These are phyloP conservation scores for Chaetomiaceae sp. DNA, from an alignment of 2,329 filamentous ascomycete genomes.

Conservation along the genomic window DNA sequence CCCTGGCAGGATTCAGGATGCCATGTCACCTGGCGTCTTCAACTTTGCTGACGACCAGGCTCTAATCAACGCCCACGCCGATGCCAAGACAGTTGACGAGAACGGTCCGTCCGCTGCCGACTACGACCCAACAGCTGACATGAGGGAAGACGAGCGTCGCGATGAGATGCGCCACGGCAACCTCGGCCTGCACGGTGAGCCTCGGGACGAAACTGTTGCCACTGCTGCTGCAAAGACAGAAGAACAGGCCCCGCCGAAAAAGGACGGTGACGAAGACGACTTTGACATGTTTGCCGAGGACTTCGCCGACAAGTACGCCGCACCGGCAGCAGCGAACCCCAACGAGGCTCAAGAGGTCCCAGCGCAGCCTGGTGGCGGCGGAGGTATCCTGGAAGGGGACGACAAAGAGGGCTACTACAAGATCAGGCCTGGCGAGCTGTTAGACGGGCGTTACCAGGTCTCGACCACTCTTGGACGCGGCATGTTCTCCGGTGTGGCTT, in stretches of 20 bases:
- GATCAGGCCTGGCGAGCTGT: conserved; percentile 81
- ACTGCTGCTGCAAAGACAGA: conserved; percentile 20
- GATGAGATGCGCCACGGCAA: conserved; percentile 59
- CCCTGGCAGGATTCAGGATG: conserved; percentile 36
- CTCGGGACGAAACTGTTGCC: conserved; percentile 14
- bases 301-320: conserved; percentile 60
- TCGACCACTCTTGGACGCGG: conserved; percentile 83
- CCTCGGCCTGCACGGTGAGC: conserved; percentile 44
- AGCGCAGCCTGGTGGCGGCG: conserved; percentile 47
- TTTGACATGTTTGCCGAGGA: conserved; percentile 90
- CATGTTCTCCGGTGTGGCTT: conserved; percentile 95
- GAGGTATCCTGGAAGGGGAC: conserved; percentile 83
- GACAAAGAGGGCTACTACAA: conserved; percentile 96
- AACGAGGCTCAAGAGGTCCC: conserved; percentile 35
- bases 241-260: conserved; percentile 29
- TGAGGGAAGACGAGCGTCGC: conserved; percentile 73
- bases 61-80: conserved; percentile 55
- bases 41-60: conserved; percentile 61
- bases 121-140: conserved; percentile 84
- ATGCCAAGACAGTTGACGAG: conserved; percentile 38
- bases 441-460: conserved; percentile 85
- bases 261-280: conserved; percentile 61
- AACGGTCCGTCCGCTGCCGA: conserved; percentile 87
- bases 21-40: conserved; percentile 52
- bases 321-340: conserved; percentile 33